Percentiles rank a stretch among this genome's conserved stretches.
Evolutionary conservation across 225 moss, liverwort and hornwort genomes (phyloP).

Genomic region (Anthoceros angustus): DNA sequence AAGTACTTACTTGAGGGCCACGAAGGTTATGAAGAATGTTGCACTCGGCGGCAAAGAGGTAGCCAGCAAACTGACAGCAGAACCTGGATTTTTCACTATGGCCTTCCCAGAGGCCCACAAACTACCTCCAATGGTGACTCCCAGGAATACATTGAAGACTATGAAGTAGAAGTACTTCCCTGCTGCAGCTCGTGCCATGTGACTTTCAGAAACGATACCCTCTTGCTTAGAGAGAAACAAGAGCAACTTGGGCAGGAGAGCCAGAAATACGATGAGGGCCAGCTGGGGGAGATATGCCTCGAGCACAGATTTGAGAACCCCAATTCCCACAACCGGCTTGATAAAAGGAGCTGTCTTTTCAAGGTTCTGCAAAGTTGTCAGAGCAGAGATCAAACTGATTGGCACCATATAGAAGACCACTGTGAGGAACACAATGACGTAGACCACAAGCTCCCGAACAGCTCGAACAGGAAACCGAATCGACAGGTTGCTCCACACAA

Average conservation of each 20-base stretch:
- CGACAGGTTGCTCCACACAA: slow-evolving; percentile 27
- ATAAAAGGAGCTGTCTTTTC: slow-evolving; percentile 25
- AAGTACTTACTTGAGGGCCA: slow-evolving; percentile 43
- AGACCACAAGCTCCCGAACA: slow-evolving; percentile 14
- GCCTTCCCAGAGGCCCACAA: not conserved
- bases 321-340: slow-evolving; percentile 10
- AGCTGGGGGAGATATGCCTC: slow-evolving; percentile 8
- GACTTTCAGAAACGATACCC: slow-evolving; percentile 29
- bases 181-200: slow-evolving; percentile 23
- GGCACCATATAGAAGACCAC: slow-evolving; percentile 48
- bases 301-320: slow-evolving; percentile 7
- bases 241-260: not conserved
- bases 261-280: slow-evolving; percentile 4
- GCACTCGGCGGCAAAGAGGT: not conserved
- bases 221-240: slow-evolving; percentile 2
- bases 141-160: slow-evolving; percentile 42
- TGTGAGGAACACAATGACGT: slow-evolving; percentile 15
- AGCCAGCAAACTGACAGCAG: not conserved
- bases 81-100: not conserved
- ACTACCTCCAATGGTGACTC: slow-evolving; percentile 24
- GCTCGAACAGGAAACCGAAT: slow-evolving; percentile 25
- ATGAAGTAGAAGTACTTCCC: slow-evolving; percentile 39
- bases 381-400: slow-evolving; percentile 33
- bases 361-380: slow-evolving; percentile 36
- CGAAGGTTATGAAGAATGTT: slow-evolving; percentile 10